These are phyloP conservation scores for Aspergillus sparsus DNA, from an alignment of 495 filamentous ascomycete species.

Conservation along the genomic window DNA sequence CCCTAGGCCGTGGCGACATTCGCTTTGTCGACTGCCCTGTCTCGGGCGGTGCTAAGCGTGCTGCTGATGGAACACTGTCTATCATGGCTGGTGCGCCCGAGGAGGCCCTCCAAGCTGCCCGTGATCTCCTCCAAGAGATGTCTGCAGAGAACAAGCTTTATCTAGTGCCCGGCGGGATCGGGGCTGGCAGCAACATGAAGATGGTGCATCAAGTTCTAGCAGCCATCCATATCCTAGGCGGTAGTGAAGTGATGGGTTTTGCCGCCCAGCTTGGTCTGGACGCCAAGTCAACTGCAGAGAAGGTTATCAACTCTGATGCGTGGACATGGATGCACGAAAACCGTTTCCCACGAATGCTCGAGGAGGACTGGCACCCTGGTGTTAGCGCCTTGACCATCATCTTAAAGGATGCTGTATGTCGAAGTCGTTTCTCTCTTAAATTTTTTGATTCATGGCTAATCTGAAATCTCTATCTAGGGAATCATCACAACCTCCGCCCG, in stretches of 20 bases:
- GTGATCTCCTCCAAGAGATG: conserved; percentile 63
- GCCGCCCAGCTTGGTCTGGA: conserved; percentile 68
- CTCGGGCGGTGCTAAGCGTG: conserved; percentile 72
- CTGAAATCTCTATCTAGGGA: conserved; percentile 35
- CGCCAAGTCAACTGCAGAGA: conserved; percentile 54
- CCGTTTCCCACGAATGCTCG: conserved; percentile 67
- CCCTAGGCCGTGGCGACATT: conserved; percentile 61
- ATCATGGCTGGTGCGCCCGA: conserved; percentile 74
- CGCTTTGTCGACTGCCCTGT: conserved; percentile 73
- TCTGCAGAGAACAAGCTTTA: conserved; percentile 64
- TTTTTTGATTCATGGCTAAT: background rate
- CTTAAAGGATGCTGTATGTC: conserved; percentile 69
- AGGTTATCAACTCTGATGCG: conserved; percentile 59
- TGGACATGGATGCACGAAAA: conserved; percentile 85
- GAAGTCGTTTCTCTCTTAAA: background rate
- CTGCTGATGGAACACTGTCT: conserved; percentile 74
- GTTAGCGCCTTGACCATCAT: conserved; percentile 73
- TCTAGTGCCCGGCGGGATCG: conserved; percentile 70
- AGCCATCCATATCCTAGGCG: conserved; percentile 70
- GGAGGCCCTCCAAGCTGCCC: conserved; percentile 57
- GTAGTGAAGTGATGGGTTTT: conserved; percentile 73
- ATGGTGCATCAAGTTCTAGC: conserved; percentile 84
- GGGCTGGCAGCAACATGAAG: conserved; percentile 83
- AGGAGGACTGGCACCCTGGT: conserved; percentile 64
- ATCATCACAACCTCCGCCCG: conserved; percentile 75